Conservation (phyloP, 768 basidiomycete species). For the Pisolithus tinctorius region DNA sequence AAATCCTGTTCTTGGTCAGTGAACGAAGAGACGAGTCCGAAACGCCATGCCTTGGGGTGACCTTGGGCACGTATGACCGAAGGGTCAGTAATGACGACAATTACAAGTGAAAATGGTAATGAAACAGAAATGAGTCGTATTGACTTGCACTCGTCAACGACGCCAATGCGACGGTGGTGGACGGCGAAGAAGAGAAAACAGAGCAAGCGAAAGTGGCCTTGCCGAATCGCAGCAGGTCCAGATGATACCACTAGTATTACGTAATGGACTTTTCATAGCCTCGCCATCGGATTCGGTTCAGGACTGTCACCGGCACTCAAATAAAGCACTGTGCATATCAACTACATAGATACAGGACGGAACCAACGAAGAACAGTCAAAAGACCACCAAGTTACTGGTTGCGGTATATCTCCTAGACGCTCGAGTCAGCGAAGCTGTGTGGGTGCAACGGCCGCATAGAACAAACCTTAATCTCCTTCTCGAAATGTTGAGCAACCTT, state of each 20-base stretch:
- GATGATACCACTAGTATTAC: conserved; percentile 20
- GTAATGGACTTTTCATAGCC: conserved; percentile 17
- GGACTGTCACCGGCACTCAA: background rate
- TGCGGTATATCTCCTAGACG: conserved; percentile 27
- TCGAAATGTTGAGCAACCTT: conserved; percentile 62
- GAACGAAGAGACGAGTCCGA: too few relatives aligned
- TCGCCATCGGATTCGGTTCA: background rate
- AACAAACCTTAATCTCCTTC: conserved; percentile 53
- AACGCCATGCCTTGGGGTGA: too few relatives aligned
- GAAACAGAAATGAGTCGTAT: background rate
- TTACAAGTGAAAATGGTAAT: background rate
- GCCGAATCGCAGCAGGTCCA: conserved; percentile 14
- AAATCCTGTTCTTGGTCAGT: too few relatives aligned
- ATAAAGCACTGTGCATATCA: background rate
- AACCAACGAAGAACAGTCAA: background rate
- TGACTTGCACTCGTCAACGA: background rate
- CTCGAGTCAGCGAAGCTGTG: background rate
- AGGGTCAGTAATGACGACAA: background rate
- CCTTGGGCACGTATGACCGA: too few relatives aligned
- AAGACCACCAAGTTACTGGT: conserved; percentile 15
- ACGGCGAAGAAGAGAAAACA: conserved; percentile 6
- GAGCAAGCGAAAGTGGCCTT: conserved; percentile 4
- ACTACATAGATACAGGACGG: background rate
- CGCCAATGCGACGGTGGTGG: conserved; percentile 1
- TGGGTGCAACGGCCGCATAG: background rate